A percentile compares a stretch with the other conserved stretches of the same genome.
These are phyloP conservation scores for Claviceps sp. DNA, from an alignment of 2,329 filamentous ascomycete species.

Conservation along the genomic window DNA sequence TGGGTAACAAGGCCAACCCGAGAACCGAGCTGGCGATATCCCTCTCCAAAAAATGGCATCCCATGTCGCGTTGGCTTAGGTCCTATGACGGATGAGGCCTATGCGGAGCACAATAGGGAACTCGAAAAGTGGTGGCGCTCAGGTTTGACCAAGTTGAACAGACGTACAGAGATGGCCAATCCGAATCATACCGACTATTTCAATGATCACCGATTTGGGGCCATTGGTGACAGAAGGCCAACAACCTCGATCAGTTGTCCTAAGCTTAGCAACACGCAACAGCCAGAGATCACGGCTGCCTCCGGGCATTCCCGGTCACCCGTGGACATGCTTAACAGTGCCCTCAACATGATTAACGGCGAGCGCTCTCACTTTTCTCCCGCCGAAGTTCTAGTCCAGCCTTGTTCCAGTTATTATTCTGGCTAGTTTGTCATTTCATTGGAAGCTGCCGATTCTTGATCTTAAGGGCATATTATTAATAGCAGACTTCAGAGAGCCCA, in stretches of 20 bases:
- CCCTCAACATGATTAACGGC: not conserved
- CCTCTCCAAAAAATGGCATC: not conserved
- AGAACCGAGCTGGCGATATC: conserved; percentile 1
- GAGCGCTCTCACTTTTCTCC: not conserved
- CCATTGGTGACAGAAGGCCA: conserved; percentile 3
- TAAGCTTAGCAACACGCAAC: not conserved
- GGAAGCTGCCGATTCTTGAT: not conserved
- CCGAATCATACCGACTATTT: not conserved
- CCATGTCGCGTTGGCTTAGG: conserved; percentile 9
- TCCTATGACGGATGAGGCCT: conserved; percentile 13
- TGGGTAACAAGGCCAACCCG: not conserved
- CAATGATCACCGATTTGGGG: not conserved
- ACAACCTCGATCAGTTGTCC: not conserved
- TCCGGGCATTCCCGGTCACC: conserved; percentile 1
- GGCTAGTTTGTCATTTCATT: not conserved
- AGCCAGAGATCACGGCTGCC: not conserved
- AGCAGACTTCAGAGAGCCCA: not conserved
- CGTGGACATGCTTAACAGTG: not conserved
- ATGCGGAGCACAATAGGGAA: conserved; percentile 1
- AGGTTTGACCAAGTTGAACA: conserved; percentile 1
- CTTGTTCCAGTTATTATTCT: not conserved
- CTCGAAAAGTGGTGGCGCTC: conserved; percentile 7
- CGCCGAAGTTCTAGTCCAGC: not conserved
- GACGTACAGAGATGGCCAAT: not conserved
- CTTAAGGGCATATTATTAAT: not conserved